phyloP scores from a whole-genome alignment of 1,284 basidiomycete species.

The Malassezia furfur region DNA sequence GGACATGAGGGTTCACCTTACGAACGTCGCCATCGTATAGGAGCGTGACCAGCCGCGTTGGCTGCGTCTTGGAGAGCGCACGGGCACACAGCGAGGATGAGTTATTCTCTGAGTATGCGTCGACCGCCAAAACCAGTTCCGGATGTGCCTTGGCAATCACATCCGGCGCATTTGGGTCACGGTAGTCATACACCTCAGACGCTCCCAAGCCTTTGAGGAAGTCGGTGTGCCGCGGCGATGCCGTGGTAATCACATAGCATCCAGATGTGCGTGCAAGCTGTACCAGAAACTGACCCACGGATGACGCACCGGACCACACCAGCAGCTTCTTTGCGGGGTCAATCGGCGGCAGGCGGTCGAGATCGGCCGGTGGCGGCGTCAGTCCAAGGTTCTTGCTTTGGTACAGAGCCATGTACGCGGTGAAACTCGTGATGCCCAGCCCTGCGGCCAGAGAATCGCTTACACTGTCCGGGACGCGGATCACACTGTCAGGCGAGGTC shows the following conservation, averaged over 20 bases:
- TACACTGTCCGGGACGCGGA: constrained; percentile 29
- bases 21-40: constrained; percentile 24
- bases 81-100: constrained; percentile 29
- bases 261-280: constrained; percentile 48
- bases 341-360: constrained; percentile 19
- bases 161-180: constrained; percentile 39
- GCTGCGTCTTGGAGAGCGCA: constrained; percentile 23
- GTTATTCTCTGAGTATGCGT: constrained; percentile 38
- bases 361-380: constrained; percentile 19
- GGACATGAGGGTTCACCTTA: constrained; percentile 28
- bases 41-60: constrained; percentile 29
- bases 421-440: constrained; percentile 36
- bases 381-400: constrained; percentile 19
- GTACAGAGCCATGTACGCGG: constrained; percentile 20
- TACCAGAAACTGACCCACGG: constrained; percentile 52
- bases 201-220: constrained; percentile 36
- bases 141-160: constrained; percentile 38
- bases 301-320: constrained; percentile 57
- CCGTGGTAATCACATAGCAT: constrained; percentile 52
- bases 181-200: constrained; percentile 52
- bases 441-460: constrained; percentile 23
- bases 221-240: constrained; percentile 46
- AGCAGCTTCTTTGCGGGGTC: constrained; percentile 28
- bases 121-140: constrained; percentile 31
- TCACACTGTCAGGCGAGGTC: constrained; percentile 25